A percentile compares a stretch with the other conserved stretches of the same genome.
These are phyloP conservation scores for Starmerella potacharoeniae DNA, from an alignment of 805 yeast genomes.

Conservation along the genomic window DNA sequence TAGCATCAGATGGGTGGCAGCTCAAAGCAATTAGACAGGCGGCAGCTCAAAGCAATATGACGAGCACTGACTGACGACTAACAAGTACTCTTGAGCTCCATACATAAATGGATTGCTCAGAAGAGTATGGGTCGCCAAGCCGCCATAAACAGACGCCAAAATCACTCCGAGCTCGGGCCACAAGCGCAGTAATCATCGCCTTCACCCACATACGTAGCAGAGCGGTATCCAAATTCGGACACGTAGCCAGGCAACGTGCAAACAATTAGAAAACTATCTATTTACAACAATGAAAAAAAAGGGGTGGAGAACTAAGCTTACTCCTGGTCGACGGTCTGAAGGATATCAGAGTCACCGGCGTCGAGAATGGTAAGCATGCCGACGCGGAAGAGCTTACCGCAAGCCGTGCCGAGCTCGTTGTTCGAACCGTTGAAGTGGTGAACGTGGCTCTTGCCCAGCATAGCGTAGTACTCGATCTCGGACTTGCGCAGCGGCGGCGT, in stretches of 20 bases:
- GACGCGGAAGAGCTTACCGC: conserved; percentile 99
- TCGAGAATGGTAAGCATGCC: conserved; percentile 93
- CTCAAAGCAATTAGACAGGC: too few species aligned
- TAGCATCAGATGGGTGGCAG: too few species aligned
- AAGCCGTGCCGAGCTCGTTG: conserved; percentile 99
- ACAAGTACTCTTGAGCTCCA: too few species aligned
- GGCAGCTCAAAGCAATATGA: too few species aligned
- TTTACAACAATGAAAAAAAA: background rate
- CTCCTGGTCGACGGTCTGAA: conserved; percentile 31
- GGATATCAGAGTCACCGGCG: conserved; percentile 99
- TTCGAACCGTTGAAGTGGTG: conserved; percentile 99
- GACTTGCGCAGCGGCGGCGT: conserved; percentile 99
- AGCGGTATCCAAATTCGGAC: too few species aligned
- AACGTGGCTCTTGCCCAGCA: conserved; percentile 93
- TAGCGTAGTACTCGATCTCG: conserved; percentile 99
- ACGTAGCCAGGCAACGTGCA: background rate
- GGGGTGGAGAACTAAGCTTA: conserved; percentile 6
- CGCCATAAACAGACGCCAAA: too few species aligned
- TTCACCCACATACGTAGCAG: too few species aligned
- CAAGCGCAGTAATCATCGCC: too few species aligned
- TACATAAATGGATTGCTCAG: too few species aligned
- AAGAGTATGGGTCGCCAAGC: too few species aligned
- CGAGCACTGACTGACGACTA: too few species aligned
- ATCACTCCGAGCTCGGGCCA: too few species aligned
- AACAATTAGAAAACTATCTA: background rate